These are phyloP conservation scores for Arthrobotrys iridis DNA, from an alignment of 2,329 filamentous ascomycete genomes.

Conservation along the genomic window DNA sequence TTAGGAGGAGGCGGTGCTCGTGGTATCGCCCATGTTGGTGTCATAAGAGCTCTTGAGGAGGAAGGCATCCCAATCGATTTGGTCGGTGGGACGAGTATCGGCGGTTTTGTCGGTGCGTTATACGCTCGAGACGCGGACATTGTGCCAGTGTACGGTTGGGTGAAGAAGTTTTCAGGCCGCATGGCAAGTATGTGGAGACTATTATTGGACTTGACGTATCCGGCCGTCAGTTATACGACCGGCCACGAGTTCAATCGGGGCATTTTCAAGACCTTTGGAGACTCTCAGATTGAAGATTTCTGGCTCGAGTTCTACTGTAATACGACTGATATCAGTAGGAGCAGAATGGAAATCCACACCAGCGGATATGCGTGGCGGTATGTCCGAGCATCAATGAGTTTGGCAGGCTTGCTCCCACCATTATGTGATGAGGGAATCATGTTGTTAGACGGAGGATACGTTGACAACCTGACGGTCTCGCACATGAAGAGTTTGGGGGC, in stretches of 20 bases:
- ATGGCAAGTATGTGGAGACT: constrained; percentile 99
- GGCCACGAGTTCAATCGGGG: constrained; percentile 98
- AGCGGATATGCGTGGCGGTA: constrained; percentile 98
- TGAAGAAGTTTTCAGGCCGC: constrained; percentile 97
- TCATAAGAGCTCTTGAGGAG: constrained; percentile 94
- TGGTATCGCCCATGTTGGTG: constrained; percentile 90
- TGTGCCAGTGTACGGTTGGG: constrained; percentile 94
- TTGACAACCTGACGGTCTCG: constrained; percentile 94
- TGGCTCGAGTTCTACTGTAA: constrained; percentile 99
- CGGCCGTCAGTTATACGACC: constrained; percentile 92
- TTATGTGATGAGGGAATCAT: constrained; percentile 97
- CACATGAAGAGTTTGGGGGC: constrained; percentile 96
- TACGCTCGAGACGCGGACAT: constrained; percentile 97
- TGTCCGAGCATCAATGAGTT: constrained; percentile 93
- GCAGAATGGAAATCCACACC: constrained; percentile 88
- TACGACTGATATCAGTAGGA: constrained; percentile 98
- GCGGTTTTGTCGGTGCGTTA: constrained; percentile 90
- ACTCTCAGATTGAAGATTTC: constrained; percentile 97
- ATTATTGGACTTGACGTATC: constrained; percentile 93
- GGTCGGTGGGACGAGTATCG: constrained; percentile 94
- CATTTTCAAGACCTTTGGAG: constrained; percentile 97
- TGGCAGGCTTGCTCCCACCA: constrained; percentile 90
- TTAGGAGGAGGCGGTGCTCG: constrained; percentile 92
- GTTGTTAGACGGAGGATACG: constrained; percentile 94
- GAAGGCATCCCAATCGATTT: constrained; percentile 96